These are phyloP conservation scores for Pulveroboletus sp. DNA, from an alignment of 768 basidiomycete genomes.

Conservation along the genomic window DNA sequence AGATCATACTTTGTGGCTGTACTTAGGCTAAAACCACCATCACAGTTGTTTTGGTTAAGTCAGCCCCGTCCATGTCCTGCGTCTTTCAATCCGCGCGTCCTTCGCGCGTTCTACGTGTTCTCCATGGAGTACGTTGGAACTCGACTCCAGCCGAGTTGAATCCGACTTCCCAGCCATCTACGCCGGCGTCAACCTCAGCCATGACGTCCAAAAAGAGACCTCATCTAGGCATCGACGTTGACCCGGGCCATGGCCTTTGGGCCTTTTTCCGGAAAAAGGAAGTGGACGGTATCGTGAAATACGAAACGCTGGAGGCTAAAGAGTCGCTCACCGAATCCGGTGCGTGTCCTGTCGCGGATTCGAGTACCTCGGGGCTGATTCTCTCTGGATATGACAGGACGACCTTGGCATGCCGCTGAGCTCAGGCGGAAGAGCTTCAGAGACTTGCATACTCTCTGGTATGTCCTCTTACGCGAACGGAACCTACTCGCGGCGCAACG, in stretches of 20 bases:
- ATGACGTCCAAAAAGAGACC: slow-evolving; percentile 37
- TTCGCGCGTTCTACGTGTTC: slow-evolving; percentile 13
- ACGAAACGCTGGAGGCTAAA: slow-evolving; percentile 44
- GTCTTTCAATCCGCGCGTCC: slow-evolving; percentile 20
- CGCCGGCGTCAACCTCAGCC: neutral
- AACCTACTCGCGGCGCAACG: slow-evolving; percentile 88
- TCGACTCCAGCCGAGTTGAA: slow-evolving; percentile 13
- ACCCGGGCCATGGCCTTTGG: slow-evolving; percentile 71
- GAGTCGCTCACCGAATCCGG: slow-evolving; percentile 35
- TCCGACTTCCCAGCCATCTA: neutral
- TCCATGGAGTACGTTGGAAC: slow-evolving; percentile 18
- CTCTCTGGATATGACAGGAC: slow-evolving; percentile 50
- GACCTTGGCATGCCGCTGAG: slow-evolving; percentile 84
- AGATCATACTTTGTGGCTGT: too few relatives aligned
- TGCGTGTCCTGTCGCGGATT: slow-evolving; percentile 21
- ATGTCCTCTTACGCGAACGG: slow-evolving; percentile 80
- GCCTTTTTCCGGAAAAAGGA: slow-evolving; percentile 68
- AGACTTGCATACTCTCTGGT: slow-evolving; percentile 95
- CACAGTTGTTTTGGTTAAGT: too few relatives aligned
- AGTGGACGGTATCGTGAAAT: slow-evolving; percentile 46
- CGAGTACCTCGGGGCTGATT: neutral
- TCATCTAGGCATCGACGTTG: slow-evolving; percentile 40
- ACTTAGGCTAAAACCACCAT: too few relatives aligned
- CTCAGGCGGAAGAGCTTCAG: slow-evolving; percentile 87
- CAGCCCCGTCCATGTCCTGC: slow-evolving; percentile 28